Conservation (phyloP, 768 basidiomycete species). For the Amanita pseudoporphyria region DNA sequence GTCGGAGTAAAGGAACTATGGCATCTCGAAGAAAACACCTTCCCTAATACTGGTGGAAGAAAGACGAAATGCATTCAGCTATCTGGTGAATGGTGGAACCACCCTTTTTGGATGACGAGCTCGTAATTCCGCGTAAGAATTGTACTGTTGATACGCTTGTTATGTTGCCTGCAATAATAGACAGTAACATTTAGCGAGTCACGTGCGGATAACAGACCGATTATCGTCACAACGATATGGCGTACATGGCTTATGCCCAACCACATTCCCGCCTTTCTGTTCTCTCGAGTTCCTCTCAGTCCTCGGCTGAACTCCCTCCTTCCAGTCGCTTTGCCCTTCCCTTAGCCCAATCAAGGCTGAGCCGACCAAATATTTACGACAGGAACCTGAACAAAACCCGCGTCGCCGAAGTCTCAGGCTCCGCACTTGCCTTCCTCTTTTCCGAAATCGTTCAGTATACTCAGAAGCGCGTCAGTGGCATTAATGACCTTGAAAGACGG, state of each 20-base stretch:
- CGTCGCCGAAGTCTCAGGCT: slow-evolving; percentile 70
- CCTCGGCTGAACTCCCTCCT: slow-evolving; percentile 40
- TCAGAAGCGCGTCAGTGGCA: slow-evolving; percentile 89
- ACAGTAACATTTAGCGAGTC: no score
- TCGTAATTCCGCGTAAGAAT: no score
- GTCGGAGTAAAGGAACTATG: slow-evolving; percentile 58
- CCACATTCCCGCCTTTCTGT: slow-evolving; percentile 56
- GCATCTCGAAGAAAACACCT: slow-evolving; percentile 37
- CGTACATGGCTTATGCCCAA: slow-evolving; percentile 3
- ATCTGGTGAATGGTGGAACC: slow-evolving; percentile 45
- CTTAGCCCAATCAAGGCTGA: slow-evolving; percentile 39
- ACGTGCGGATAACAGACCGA: not conserved
- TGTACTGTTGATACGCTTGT: slow-evolving; percentile 8
- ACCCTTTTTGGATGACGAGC: slow-evolving; percentile 49
- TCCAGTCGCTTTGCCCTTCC: slow-evolving; percentile 67
- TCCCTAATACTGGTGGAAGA: slow-evolving; percentile 38
- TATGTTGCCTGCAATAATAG: not conserved
- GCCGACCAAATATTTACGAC: slow-evolving; percentile 80
- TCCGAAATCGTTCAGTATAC: slow-evolving; percentile 94
- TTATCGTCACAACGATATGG: not conserved
- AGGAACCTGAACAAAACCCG: slow-evolving; percentile 83
- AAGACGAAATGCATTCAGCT: slow-evolving; percentile 32
- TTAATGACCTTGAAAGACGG: slow-evolving; percentile 93
- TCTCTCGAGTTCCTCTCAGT: slow-evolving; percentile 50
- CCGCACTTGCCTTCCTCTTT: slow-evolving; percentile 86